Base-by-base conservation (phyloP, 1,139 yeast species). In the Suhomyces kunorum region DNA sequence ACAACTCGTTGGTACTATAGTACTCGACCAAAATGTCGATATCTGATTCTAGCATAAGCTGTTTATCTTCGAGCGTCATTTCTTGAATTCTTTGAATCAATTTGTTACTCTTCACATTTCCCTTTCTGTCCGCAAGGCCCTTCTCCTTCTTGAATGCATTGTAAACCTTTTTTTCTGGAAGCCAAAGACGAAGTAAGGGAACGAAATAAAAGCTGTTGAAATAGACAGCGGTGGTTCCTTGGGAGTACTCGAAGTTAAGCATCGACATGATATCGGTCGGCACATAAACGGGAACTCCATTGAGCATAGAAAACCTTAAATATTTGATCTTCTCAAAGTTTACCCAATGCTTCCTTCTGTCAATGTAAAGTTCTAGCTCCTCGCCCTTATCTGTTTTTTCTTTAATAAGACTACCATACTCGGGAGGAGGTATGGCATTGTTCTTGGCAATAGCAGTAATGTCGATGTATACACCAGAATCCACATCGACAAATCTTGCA, bases 281-380 rank as follows among this genome's bases (percentile, higher is more conserved):
- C n/a, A 63, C 60, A 42, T 57, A 64, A 3, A 62, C 65, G 3
- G 71, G 70, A 11, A 64, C 69, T 0, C 70, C 68, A n/a, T 64
- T 58, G 36, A 65, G 48, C 66, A 60, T 51, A 4, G 69, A 59
- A 39, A 59, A 58, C 26, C 64, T 47, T 32, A 65, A 56, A 2
- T 69, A 70, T 37, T 48, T 59, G 30, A 65, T 54, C 38, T 61
- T 59, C 40, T 63, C 66, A 40, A 54, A 61, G 27, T 50, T 58
- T 16, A 58, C 48, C 69, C 69, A 65, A 47, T 65, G 71, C 48
- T 61, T 64, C 45, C 71, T 53, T 47, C 71, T 54, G 42, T 65
- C 71, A 66, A 62, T 61, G 40, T 63, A 65, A 15, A 65, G 50
- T 39, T 60, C 63, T 27, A 53, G 57, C 4, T 44, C 28, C 24